Evolutionary conservation across 805 yeast genomes (phyloP), one percentile per base, ranked within the genome.

Genomic region (Candida sakaeoensis): DNA sequence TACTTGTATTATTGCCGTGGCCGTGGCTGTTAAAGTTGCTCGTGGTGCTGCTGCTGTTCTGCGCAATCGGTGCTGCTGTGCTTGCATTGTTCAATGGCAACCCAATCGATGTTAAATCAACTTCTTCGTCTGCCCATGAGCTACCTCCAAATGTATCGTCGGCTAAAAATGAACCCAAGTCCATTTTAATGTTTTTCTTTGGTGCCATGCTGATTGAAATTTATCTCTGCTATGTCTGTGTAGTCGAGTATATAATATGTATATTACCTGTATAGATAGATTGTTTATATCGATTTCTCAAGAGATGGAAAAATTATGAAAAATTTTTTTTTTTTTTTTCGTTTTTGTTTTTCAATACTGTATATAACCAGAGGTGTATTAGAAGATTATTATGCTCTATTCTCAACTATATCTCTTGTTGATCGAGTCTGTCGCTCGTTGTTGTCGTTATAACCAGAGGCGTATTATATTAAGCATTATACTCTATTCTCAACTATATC

Each of bases 91-190:
- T 27, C 13, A 25, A 22, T 21, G 37, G 30, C 39, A 80, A 76
- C 31, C 77, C 76, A 53, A 82, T 77, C 52, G 82, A 72, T 43
- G 73, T 70, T 62, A 82, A 70, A 65, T 85, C 93, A 49, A 85
- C 77, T 51, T 80, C 79, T 47, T 82, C 93, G 54, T 86, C 95
- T 36, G 89, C 93, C 95, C 95, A 86, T 23, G 88, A 80, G 38
- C 82, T 78, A 37, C 79, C 80, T 48, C 85, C 87, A 51, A 80
- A 75, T 29, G 82, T 62, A 39, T 80, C 85, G 65, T 85, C 93
- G 54, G 80, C 78, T 59, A 86, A 75, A 74, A 89, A 89, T 63
- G 90, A 79, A 59, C 80, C 82, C 66, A 89, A 77, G 74, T 85
- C 91, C 93, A 88, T 85, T 69, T 81, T 86, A 48, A 74, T 73